Percentiles rank a stretch among this genome's conserved stretches.
phyloP scores from a whole-genome alignment of 2,329 filamentous ascomycete species.

The Zasmidium angulare region DNA sequence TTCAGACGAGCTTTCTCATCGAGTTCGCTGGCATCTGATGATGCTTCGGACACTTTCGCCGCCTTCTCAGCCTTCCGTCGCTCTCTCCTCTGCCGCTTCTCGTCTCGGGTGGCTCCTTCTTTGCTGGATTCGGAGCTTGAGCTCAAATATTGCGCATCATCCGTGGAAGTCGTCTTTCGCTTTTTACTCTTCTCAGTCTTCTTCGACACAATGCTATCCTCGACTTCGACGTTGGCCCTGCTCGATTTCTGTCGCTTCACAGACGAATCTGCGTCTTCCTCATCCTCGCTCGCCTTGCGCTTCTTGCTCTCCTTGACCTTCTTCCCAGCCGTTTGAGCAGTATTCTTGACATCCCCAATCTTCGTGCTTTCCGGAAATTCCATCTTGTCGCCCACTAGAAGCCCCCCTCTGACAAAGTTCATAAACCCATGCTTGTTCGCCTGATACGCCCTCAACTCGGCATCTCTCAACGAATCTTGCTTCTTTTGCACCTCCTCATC shows the following conservation, averaged over 20 bases:
- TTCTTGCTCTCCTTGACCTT: conserved; percentile 34
- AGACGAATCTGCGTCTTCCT: conserved; percentile 30
- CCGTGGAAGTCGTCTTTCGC: conserved; percentile 1
- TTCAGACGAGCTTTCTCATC: conserved; percentile 39
- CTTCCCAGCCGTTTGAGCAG: conserved; percentile 38
- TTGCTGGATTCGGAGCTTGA: conserved; percentile 18
- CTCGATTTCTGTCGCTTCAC: conserved; percentile 28
- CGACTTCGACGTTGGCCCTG: neutral
- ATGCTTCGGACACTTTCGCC: conserved; percentile 17
- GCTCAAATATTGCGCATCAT: conserved; percentile 3
- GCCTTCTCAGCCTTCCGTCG: conserved; percentile 18
- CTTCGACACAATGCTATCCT: neutral
- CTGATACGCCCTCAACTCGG: conserved; percentile 72
- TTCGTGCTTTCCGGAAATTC: conserved; percentile 33
- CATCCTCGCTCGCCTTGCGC: conserved; percentile 21
- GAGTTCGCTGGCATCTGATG: conserved; percentile 23
- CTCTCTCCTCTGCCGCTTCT: conserved; percentile 40
- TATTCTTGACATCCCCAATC: conserved; percentile 41
- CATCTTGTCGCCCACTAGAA: conserved; percentile 61
- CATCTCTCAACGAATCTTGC: conserved; percentile 64
- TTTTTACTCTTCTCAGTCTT: conserved; percentile 14
- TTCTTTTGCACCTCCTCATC: conserved; percentile 72
- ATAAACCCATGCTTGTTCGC: conserved; percentile 75
- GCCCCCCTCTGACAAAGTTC: conserved; percentile 84
- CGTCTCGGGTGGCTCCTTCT: conserved; percentile 38